phyloP scores from a whole-genome alignment of 2,329 filamentous ascomycete genomes.

The Aspergillus amoenus region DNA sequence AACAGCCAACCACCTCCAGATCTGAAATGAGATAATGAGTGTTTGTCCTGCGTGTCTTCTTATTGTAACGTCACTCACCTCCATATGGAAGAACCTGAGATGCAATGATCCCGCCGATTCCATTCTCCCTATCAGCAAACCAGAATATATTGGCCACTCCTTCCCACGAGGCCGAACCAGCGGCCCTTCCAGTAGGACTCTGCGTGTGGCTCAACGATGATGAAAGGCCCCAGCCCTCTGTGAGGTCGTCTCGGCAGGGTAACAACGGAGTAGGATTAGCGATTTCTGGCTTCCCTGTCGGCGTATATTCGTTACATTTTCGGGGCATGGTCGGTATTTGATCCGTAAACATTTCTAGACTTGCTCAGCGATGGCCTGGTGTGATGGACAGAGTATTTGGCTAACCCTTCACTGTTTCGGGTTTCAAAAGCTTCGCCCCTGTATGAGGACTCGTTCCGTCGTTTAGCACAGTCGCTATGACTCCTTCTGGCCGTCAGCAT shows the following conservation, averaged over 20 bases:
- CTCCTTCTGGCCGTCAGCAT: slow-evolving; percentile 11
- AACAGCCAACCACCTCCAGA: no score
- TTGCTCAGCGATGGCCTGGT: no score
- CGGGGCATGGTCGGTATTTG: slow-evolving; percentile 58
- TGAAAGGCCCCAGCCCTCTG: slow-evolving; percentile 65
- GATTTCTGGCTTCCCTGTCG: slow-evolving; percentile 42
- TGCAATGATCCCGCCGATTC: slow-evolving; percentile 53
- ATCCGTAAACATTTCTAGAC: slow-evolving; percentile 55
- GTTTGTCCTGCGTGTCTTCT: no score
- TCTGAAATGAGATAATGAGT: no score
- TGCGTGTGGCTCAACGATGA: slow-evolving; percentile 47
- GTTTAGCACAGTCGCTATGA: slow-evolving; percentile 61
- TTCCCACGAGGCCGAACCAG: slow-evolving; percentile 52
- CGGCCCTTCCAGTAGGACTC: slow-evolving; percentile 50
- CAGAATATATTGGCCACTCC: slow-evolving; percentile 59
- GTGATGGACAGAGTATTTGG: no score
- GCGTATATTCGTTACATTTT: slow-evolving; percentile 49
- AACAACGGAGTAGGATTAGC: slow-evolving; percentile 44
- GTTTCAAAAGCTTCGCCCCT: slow-evolving; percentile 42
- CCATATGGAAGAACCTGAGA: slow-evolving; percentile 33
- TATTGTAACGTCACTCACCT: no score
- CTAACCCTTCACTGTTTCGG: slow-evolving; percentile 51
- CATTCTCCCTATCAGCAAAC: slow-evolving; percentile 59
- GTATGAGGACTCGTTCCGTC: slow-evolving; percentile 59
- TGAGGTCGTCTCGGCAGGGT: slow-evolving; percentile 37